Base-by-base conservation (phyloP, 371 early-diverging fungal genomes). In the Umbelopsis sp. region DNA sequence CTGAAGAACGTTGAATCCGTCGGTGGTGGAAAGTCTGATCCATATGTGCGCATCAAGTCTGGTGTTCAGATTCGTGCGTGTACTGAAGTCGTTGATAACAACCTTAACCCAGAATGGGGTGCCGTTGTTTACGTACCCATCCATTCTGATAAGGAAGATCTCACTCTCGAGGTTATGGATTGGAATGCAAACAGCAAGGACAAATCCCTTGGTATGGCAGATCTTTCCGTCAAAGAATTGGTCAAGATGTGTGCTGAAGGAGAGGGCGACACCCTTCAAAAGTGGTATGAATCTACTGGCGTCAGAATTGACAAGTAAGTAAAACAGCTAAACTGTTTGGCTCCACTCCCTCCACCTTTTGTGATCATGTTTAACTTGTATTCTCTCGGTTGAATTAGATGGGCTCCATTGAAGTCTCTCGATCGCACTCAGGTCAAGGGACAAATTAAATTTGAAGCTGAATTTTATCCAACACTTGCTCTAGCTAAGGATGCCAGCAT, bases 41-140 rank as follows among this genome's bases (percentile, higher is more conserved):
- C 96, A 9, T 96, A 93, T 73, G 87, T 93, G 24, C 78, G 83
- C 20, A 85, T 93, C 25, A 83, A 89, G 57, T 77, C 88, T 11
- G 90, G 84, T 16, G 86, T 77, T 68, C 90, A 81, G 74, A 86
- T 82, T 32, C 82, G 85, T 24, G 87, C 84, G n/a, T 75, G 81
- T 29, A 94, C 96, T 4, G 85, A 88, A 50, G 83, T 89, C 32
- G 86, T 94, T 63, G 82, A 87, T 37, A 86, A 86, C 66, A 90
- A 89, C 63, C 73, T 92, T 63, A 87, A 91, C 66, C 98, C 97
- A 0, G 88, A 89, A 65, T 98, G 96, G 95, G 91, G 96, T 68
- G 93, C 95, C 70, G 84, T 87, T 10, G 87, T 87, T 65, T 92
- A 90, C 66, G 76, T 95, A 9, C 84, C 91, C 1, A 82, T 94